These are phyloP conservation scores for Wallacemonas sp. DNA, from an alignment of 208 protist species.

Conservation along the genomic window DNA sequence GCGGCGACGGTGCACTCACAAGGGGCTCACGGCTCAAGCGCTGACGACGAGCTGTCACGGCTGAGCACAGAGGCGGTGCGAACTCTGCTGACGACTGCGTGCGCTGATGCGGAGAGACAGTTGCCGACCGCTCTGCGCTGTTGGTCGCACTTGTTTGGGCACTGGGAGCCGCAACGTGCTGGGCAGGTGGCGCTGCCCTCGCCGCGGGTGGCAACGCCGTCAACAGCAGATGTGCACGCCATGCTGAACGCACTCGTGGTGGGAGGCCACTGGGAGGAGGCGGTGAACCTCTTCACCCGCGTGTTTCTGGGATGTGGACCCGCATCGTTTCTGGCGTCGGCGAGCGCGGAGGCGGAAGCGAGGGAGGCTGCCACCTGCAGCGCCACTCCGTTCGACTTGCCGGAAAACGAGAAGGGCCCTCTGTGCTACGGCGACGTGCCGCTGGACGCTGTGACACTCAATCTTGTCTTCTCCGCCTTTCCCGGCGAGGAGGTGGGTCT, in stretches of 20 bases:
- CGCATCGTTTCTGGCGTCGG: slow-evolving; percentile 7
- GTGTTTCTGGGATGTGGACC: slow-evolving; percentile 29
- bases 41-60: slow-evolving; percentile 15
- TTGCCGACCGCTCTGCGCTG: slow-evolving; percentile 5
- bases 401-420: background rate
- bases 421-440: slow-evolving; percentile 10
- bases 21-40: no score
- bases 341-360: background rate
- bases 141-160: slow-evolving; percentile 2
- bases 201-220: slow-evolving; percentile 3
- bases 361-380: background rate
- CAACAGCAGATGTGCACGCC: slow-evolving; percentile 43
- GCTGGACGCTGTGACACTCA: slow-evolving; percentile 41
- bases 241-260: slow-evolving; percentile 56
- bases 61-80: slow-evolving; percentile 26
- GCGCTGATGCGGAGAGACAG: background rate
- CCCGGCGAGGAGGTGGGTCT: slow-evolving; percentile 6
- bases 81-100: slow-evolving; percentile 19
- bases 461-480: slow-evolving; percentile 65
- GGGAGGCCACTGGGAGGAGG: slow-evolving; percentile 24
- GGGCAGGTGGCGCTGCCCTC: background rate
- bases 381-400: background rate
- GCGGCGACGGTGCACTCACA: slow-evolving; percentile 14
- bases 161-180: background rate
- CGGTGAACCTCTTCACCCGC: slow-evolving; percentile 37